Evolutionary conservation across 768 basidiomycete species (phyloP).

Genomic region (Erythrobasidium yunnanense): DNA sequence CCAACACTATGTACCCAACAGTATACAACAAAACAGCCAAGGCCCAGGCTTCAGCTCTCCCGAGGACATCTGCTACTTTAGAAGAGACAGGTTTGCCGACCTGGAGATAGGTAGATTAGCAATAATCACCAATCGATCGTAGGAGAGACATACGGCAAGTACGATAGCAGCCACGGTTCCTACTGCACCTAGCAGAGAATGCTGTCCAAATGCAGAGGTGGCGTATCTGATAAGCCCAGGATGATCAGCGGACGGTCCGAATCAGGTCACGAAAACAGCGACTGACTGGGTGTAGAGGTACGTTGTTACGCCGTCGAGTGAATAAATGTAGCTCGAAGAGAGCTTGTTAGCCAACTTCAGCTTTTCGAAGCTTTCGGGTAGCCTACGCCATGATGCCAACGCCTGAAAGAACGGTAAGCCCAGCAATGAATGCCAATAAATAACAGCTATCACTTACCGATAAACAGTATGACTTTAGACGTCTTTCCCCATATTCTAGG

Average conservation of each 20-base stretch:
- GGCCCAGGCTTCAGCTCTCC: conserved; percentile 56
- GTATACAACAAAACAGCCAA: conserved; percentile 55
- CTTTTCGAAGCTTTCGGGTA: too few species aligned
- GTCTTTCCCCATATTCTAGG: conserved; percentile 9
- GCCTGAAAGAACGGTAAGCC: background rate
- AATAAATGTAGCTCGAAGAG: conserved; percentile 28
- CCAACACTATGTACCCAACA: conserved; percentile 45
- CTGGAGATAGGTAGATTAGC: background rate
- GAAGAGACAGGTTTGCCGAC: conserved; percentile 61
- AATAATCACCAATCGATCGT: conserved; percentile 41
- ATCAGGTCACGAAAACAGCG: too few species aligned
- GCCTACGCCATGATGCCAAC: conserved; percentile 23
- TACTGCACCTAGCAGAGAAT: conserved; percentile 52
- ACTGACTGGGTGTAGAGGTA: conserved; percentile 17
- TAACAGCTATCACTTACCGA: conserved; percentile 7
- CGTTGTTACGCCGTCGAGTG: conserved; percentile 25
- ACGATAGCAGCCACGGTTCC: conserved; percentile 38
- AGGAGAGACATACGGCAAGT: conserved; percentile 20
- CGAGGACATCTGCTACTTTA: conserved; percentile 60
- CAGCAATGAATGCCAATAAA: too few species aligned
- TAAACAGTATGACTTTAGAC: conserved; percentile 15
- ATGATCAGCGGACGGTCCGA: background rate
- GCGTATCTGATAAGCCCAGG: conserved; percentile 43
- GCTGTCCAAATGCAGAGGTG: conserved; percentile 49
- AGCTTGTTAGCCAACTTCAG: too few species aligned